Evolutionary conservation across 192 early-diverging fungal genomes (phyloP).

Genomic region (Entophlyctis helioformis): DNA sequence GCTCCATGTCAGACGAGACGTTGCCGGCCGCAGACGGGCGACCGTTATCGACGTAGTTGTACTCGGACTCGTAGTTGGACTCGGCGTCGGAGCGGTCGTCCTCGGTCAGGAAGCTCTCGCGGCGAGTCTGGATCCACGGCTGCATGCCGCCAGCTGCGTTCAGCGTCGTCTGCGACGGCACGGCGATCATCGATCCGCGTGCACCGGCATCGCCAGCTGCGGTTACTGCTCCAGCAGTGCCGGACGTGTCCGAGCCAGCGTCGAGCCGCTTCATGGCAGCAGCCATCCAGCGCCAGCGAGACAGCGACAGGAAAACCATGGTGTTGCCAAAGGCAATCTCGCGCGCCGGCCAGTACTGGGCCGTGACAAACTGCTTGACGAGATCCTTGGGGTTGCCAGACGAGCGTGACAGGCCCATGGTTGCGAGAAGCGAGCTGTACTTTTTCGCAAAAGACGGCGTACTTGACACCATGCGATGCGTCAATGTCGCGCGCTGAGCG

Average conservation of each 20-base stretch:
- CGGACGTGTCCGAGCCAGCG: not conserved
- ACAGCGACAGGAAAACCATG: conserved; percentile 10
- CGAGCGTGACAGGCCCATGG: no score
- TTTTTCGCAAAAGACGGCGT: not conserved
- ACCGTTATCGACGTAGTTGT: not conserved
- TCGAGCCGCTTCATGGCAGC: not conserved
- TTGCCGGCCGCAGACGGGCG: not conserved
- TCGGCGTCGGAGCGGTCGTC: conserved; percentile 9
- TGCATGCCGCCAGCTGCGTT: not conserved
- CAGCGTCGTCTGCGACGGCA: no score
- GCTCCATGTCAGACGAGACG: conserved; percentile 11
- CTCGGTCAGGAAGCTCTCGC: not conserved
- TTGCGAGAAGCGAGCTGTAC: not conserved
- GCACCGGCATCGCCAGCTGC: not conserved
- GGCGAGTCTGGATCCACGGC: not conserved
- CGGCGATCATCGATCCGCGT: no score
- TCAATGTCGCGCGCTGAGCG: conserved; percentile 27
- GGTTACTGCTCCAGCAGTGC: not conserved
- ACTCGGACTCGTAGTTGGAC: conserved; percentile 21
- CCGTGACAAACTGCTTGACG: not conserved
- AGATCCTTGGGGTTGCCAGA: not conserved
- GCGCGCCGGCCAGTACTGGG: not conserved
- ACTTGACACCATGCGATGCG: conserved; percentile 1
- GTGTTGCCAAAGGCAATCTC: conserved; percentile 12
- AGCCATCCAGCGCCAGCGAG: conserved; percentile 11